These are phyloP conservation scores for Saccharomycopsis sp. DNA, from an alignment of 805 yeast genomes.

Conservation along the genomic window DNA sequence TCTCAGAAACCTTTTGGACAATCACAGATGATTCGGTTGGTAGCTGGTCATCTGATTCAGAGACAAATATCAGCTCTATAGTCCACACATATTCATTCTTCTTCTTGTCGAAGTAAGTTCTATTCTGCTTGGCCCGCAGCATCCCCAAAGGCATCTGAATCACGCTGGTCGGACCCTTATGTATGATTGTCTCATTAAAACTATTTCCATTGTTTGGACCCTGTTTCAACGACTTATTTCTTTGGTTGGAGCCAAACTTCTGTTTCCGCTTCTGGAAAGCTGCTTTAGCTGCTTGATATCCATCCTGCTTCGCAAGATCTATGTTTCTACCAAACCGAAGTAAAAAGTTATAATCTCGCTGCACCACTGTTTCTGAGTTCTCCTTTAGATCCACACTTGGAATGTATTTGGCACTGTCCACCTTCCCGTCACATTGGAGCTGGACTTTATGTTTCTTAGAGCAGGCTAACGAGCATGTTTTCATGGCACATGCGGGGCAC, in stretches of 20 bases:
- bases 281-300: slow-evolving; percentile 20
- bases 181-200: slow-evolving; percentile 1
- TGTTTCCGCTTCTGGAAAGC: slow-evolving; percentile 14
- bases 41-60: too few species aligned
- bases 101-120: slow-evolving; percentile 17
- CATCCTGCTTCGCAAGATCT: slow-evolving; percentile 51
- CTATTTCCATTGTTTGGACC: background rate
- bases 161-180: slow-evolving; percentile 13
- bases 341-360: slow-evolving; percentile 79
- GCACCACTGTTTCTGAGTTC: slow-evolving; percentile 41
- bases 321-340: slow-evolving; percentile 52
- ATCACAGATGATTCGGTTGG: background rate
- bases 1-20: background rate
- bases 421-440: slow-evolving; percentile 57
- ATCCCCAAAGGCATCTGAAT: slow-evolving; percentile 20
- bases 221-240: slow-evolving; percentile 1
- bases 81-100: slow-evolving; percentile 18
- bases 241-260: slow-evolving; percentile 1
- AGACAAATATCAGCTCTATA: slow-evolving; percentile 11
- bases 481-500: slow-evolving; percentile 70
- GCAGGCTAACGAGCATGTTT: slow-evolving; percentile 68
- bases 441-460: slow-evolving; percentile 62
- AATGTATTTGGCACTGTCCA: slow-evolving; percentile 56
- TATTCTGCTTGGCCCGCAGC: slow-evolving; percentile 17
- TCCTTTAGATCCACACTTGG: slow-evolving; percentile 33